Conservation (phyloP, 306 rosid species). For the Fagus crenata region DNA sequence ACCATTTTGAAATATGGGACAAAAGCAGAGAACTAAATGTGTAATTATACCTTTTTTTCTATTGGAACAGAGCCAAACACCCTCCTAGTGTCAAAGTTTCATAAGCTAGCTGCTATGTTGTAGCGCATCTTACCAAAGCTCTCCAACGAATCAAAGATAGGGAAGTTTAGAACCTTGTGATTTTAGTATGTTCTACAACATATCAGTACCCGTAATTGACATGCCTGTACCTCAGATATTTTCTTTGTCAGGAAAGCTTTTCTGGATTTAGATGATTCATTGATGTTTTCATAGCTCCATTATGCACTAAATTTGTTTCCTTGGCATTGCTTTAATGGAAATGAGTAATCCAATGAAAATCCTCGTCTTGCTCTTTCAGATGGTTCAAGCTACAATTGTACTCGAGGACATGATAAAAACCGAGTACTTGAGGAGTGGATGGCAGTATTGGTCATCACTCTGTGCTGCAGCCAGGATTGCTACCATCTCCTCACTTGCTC, state of each 20-base stretch:
- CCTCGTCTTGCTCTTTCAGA: slow-evolving; percentile 46
- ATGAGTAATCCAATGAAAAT: too few relatives aligned
- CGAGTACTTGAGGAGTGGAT: slow-evolving; percentile 75
- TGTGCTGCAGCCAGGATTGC: slow-evolving; percentile 88
- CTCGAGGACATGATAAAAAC: slow-evolving; percentile 93
- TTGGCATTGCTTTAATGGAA: slow-evolving; percentile 3
- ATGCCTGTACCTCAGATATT: neutral
- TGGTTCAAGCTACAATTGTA: slow-evolving; percentile 81
- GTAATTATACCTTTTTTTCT: too few relatives aligned
- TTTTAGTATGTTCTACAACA: neutral
- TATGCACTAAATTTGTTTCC: neutral
- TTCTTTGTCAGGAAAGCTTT: neutral
- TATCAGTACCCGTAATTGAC: neutral
- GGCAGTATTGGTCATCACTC: slow-evolving; percentile 99
- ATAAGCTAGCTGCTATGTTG: neutral
- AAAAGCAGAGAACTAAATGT: too few relatives aligned
- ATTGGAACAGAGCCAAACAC: neutral
- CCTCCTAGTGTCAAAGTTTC: neutral
- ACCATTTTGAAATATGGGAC: too few relatives aligned
- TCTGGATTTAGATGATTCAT: neutral
- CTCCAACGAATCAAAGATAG: neutral
- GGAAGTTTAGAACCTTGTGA: neutral
- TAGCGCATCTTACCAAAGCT: neutral
- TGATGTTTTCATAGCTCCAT: neutral
- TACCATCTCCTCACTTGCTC: slow-evolving; percentile 77